Evolutionary conservation across 2,329 filamentous ascomycete genomes (phyloP).

Genomic region (Fusarium torulosum): DNA sequence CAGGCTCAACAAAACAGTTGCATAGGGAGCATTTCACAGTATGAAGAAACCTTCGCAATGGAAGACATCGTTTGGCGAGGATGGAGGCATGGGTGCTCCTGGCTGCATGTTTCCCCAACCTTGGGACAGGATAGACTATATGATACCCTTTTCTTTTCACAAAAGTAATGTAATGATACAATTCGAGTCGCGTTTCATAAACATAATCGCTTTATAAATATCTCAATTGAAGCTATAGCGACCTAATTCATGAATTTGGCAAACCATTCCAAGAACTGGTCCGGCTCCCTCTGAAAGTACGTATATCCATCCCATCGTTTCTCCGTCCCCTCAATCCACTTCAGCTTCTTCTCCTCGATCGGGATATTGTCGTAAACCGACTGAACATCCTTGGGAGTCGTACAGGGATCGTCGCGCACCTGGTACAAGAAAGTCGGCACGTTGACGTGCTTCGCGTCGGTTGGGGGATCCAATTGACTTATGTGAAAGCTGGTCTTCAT

Average conservation of each 20-base stretch:
- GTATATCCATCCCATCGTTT: slow-evolving; percentile 35
- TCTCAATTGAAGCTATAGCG: background rate
- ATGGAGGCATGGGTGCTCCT: too few species aligned
- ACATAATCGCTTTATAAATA: background rate
- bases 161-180: background rate
- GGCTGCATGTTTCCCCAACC: too few species aligned
- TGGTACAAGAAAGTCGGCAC: slow-evolving; percentile 35
- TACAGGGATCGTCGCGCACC: slow-evolving; percentile 22
- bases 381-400: slow-evolving; percentile 29
- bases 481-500: slow-evolving; percentile 36
- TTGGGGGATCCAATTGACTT: slow-evolving; percentile 4
- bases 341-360: slow-evolving; percentile 23
- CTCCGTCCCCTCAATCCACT: slow-evolving; percentile 26
- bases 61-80: too few species aligned
- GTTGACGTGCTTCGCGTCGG: slow-evolving; percentile 26
- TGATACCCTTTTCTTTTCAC: slow-evolving; percentile 27
- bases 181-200: background rate
- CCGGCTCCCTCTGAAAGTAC: slow-evolving; percentile 30
- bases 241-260: slow-evolving; percentile 24
- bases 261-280: slow-evolving; percentile 37
- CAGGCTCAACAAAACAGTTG: slow-evolving; percentile 39
- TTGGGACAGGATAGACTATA: background rate
- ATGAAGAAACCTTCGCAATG: background rate
- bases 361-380: slow-evolving; percentile 35
- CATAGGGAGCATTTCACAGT: slow-evolving; percentile 42